A percentile compares a stretch with the other conserved stretches of the same genome.
These are phyloP conservation scores for Nidularia sp. DNA, from an alignment of 768 basidiomycete species.

Conservation along the genomic window DNA sequence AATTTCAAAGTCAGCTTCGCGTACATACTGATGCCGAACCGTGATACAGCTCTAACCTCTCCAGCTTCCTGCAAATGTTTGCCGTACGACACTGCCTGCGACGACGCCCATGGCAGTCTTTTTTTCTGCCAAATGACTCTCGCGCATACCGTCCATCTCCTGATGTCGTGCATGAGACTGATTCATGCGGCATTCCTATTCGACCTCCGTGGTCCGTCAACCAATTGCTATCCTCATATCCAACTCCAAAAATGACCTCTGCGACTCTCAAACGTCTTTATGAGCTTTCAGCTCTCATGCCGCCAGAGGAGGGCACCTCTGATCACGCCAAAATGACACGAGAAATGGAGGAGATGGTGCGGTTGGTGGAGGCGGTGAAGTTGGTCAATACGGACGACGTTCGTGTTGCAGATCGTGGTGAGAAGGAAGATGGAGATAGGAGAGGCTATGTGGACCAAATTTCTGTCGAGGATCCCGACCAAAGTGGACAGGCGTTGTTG, in stretches of 20 bases:
- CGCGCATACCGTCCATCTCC: constrained; percentile 1
- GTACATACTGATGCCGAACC: too few species aligned
- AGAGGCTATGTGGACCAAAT: neutral
- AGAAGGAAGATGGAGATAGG: constrained; percentile 36
- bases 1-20: too few species aligned
- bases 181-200: constrained; percentile 60
- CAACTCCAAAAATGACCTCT: constrained; percentile 56
- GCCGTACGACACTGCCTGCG: constrained; percentile 11
- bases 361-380: constrained; percentile 79
- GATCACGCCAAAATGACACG: constrained; percentile 47
- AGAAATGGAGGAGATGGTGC: constrained; percentile 69
- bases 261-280: constrained; percentile 61
- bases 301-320: constrained; percentile 55
- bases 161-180: constrained; percentile 26
- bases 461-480: constrained; percentile 13
- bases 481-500: constrained; percentile 42
- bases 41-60: too few species aligned
- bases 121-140: constrained; percentile 1
- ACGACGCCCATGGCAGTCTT: constrained; percentile 7
- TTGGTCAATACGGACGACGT: constrained; percentile 45
- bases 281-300: constrained; percentile 66
- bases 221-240: constrained; percentile 72
- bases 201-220: constrained; percentile 79
- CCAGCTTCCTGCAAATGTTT: neutral
- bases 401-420: constrained; percentile 22